Base-by-base conservation (phyloP, 2,329 filamentous ascomycete species). In the Fusarium nanum region DNA sequence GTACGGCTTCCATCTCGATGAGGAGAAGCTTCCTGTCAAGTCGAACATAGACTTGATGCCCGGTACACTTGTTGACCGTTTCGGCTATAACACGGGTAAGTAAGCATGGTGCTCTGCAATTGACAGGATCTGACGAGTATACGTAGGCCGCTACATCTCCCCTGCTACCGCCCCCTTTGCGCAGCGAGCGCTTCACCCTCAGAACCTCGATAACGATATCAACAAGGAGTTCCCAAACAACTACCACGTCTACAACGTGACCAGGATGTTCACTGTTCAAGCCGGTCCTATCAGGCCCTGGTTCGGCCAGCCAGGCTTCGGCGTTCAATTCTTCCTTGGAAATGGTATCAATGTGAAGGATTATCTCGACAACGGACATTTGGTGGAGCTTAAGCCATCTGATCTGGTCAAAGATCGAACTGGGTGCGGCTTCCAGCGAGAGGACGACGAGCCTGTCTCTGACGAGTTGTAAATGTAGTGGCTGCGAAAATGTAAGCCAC, bases 61-160 rank as follows among this genome's bases (percentile, higher is more conserved):
- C 0, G 84, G 83, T 7, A 78, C 79, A 10, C 75, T 83, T 22
- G 65, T 87, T 4, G 84, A 86, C 71, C 78, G 84, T 0, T 86
- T 86, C 44, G 84, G 84, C 41, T 67, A 58, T 3, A 13, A 46
- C 2, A 47, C 14, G n/a, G 67, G 67, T 70, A 28, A 54, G 40
- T 12, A 28, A 27, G n/a, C 13, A 7, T 22, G 18, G 5, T 50
- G 18, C 16, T 3, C 34, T 11, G 2, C 7, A 32, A 41, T 22
- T 41, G 13, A 7, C 0, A 28, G 18, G 8, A 13, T 20, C 27
- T 70, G 2, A 68, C 28, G 6, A 13, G 4, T 7, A 20, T n/a
- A 3, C 1, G 4, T 12, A 70, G 67, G 67, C 0, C 67, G 67
- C 7, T 70, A n/a, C 8, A 37, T 70, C 23, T 70, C 67, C 10